Base-by-base conservation (phyloP, 306 rosid genomes). In the Hippophae gyantsensis region DNA sequence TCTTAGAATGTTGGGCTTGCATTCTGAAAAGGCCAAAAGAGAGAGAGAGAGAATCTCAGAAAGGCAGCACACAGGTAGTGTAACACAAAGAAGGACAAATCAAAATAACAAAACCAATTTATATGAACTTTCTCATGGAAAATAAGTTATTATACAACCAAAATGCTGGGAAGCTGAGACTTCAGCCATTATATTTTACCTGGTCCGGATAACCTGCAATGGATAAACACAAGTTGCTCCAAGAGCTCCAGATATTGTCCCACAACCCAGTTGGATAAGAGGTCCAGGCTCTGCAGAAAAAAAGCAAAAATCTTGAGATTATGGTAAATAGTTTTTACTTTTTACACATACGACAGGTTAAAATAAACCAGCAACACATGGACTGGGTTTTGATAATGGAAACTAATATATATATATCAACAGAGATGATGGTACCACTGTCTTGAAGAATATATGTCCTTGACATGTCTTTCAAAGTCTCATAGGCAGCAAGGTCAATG, bases 151-250 rank as follows among this genome's bases (percentile, higher is more conserved):
- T 32, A 32, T 32, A 32, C 38, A 32, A 32, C 38, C 38, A 32
- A 32, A 32, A 32, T 32, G 5, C 38, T 32, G 23, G 23, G 23
- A 18, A 18, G 23, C 23, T 18, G 23, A 18, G 1, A 18, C 38
- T 32, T 32, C 38, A 32, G 5, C 38, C 38, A 32, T 45, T 43
- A 23, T 47, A 43, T 46, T 54, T 73, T 79, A 89, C 97, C 95
- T 85, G 65, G 89, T 89, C 68, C 97, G 78, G 52, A 86, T 67
- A 49, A 86, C 97, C 71, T 89, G 95, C 71, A 89, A 75, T 6
- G 95, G 95, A 74, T 89, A 89, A 68, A 89, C 97, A 67, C 92
- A 89, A 25, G 97, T 69, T 58, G 97, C 95, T 69, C 97, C 95
- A 57, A 89, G 86, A 64, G 95, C 82, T 76, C 92, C 97, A n/a